Conservation (phyloP, 148 eudicot genomes). For the Amaranthus palmeri region DNA sequence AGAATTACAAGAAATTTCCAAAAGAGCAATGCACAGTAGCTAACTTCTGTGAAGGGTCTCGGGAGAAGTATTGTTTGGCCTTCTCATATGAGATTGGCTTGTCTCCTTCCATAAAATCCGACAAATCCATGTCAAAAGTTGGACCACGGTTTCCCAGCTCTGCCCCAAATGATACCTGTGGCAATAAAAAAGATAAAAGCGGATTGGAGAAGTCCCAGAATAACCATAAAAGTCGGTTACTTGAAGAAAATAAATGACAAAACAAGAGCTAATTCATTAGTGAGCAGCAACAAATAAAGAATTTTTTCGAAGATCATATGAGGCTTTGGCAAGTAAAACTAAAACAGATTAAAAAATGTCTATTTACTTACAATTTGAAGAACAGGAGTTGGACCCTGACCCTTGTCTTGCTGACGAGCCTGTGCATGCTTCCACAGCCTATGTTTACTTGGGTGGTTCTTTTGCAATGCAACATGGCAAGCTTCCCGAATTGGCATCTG, state of each 20-base stretch:
- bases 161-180: conserved; percentile 93
- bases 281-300: neutral
- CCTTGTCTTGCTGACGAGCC: conserved; percentile 80
- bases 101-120: conserved; percentile 85
- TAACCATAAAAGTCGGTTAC: neutral
- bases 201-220: neutral
- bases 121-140: conserved; percentile 96
- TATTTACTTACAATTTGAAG: conserved; percentile 76
- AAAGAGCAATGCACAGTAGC: conserved; percentile 21
- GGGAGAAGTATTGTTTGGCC: conserved; percentile 75
- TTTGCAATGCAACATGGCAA: conserved; percentile 92
- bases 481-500: conserved; percentile 99
- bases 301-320: neutral
- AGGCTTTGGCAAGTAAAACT: neutral
- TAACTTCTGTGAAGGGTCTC: conserved; percentile 94
- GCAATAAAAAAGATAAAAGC: neutral
- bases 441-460: conserved; percentile 72
- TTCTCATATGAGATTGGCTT: conserved; percentile 78
- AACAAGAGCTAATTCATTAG: conserved; percentile 6
- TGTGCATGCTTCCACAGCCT: conserved; percentile 94
- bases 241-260: neutral
- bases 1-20: neutral
- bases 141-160: conserved; percentile 95
- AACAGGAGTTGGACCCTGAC: conserved; percentile 74
- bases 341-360: neutral